Base-by-base conservation (phyloP, 495 filamentous ascomycete genomes). In the Xanthoparmelia taractica region DNA sequence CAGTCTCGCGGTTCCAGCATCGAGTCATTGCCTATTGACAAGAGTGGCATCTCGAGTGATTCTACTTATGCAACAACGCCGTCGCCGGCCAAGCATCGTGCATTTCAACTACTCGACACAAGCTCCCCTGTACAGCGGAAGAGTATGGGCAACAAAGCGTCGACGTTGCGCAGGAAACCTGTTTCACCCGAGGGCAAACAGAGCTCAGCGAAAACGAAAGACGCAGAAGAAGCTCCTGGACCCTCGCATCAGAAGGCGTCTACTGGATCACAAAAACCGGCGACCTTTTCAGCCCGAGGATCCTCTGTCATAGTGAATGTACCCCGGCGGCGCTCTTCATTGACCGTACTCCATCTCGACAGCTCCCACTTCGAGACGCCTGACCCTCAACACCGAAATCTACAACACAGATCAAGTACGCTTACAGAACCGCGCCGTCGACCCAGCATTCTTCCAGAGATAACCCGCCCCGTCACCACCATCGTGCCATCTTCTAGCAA, bases 311-410 rank as follows among this genome's bases (percentile, higher is more conserved):
- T 40, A 20, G 47, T 67, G 45, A 58, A 63, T 18, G 54, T 67
- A 4, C 65, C 61, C 50, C 61, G 61, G 31, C 45, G 65, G 29
- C 57, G 65, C 38, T 67, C 65, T 4, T 67, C 65, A n/a, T 54
- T 67, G 27, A 67, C 65, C 12, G 65, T 50, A 20, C 41, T 67
- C 36, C 57, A 67, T 52, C 62, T 64, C 11, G 62, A 64, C 57
- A 66, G 48, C n/a, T 66, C 65, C 12, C 54, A 63, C 33, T 63
- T 66, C 37, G 61, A 66, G 23, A 58, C 34, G 20, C 54, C 40
- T 55, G 34, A 63, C n/a, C 58, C 65, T 18, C 34, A 52, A 37
- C 60, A 58, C 33, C 43, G 23, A 5, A 50, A 37, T 3, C 3
- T 63, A 29, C 48, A 66, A 41, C 65, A 63, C 15, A 47, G 65